Evolutionary conservation across 768 basidiomycete species (phyloP), one percentile per base, ranked within the genome.

Genomic region (Nidularia sp.): DNA sequence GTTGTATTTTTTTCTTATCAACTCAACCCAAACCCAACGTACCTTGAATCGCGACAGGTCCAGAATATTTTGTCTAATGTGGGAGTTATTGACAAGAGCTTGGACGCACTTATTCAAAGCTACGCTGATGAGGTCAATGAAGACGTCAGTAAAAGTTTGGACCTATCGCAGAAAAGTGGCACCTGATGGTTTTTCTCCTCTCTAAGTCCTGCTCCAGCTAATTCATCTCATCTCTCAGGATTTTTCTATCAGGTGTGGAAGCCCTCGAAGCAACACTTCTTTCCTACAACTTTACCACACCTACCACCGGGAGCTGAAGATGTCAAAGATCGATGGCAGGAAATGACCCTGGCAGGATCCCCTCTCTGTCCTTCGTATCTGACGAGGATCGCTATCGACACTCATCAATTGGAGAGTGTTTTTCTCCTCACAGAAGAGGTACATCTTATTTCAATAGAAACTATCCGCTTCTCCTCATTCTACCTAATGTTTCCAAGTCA

Each of bases 361-460:
- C 47, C 42, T 31, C 12, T 10, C 39, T 12, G 12, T 41, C 15
- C 39, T 15, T 53, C 51, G 5, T 65, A 65, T 53, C 49, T 66
- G 50, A 60, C 36, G 41, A 59, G 53, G 22, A 52, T 63, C 9
- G 60, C 61, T 15, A 63, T 67, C 10, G 65, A 67, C 45, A 65
- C 66, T 25, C 66, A 66, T 49, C 63, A 63, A 35, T 50, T 66
- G 10, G 65, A 69, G 46, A 62, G 55, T 43, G 55, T 51, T 13
- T 66, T 66, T 49, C 41, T 57, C 33, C 42, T 64, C 29, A 62
- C 57, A 6, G 35, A 56, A 50, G 52, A 36, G 31, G 63, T 64
- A 49, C 39, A 60, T 44, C n/a, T 57, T 59, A 29, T 33, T 49
- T 29, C 25, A 29, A 6, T 47, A 44, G 3, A 25, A 42, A 7